phyloP scores from a whole-genome alignment of 176 grass and related monocot genomes.

The Alloteropsis semialata region DNA sequence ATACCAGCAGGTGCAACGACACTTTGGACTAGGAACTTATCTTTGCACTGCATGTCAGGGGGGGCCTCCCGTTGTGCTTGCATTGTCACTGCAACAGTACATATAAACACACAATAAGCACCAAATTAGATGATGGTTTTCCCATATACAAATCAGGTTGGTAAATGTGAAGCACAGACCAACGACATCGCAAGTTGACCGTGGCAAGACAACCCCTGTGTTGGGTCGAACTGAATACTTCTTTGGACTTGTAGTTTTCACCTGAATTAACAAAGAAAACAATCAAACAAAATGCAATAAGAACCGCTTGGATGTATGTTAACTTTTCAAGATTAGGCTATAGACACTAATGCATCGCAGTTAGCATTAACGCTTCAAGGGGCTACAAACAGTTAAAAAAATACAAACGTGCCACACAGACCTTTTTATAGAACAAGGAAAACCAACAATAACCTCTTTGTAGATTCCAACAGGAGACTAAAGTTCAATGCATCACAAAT shows the following conservation, averaged over 20 bases:
- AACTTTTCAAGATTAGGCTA: not conserved
- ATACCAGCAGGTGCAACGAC: slow-evolving; percentile 37
- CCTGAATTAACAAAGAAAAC: slow-evolving; percentile 37
- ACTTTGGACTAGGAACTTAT: slow-evolving; percentile 78
- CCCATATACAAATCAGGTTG: not conserved
- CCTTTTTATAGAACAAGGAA: not conserved
- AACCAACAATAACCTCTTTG: not conserved
- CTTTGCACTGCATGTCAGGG: slow-evolving; percentile 71
- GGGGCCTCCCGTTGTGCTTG: slow-evolving; percentile 57
- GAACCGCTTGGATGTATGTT: not conserved
- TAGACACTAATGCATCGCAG: not conserved
- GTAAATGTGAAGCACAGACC: slow-evolving; percentile 40
- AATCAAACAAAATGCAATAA: not conserved
- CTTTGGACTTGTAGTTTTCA: slow-evolving; percentile 84
- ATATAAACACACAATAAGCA: slow-evolving; percentile 7
- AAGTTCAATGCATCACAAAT: not conserved
- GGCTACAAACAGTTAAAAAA: slow-evolving; percentile 21
- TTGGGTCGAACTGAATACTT: slow-evolving; percentile 82
- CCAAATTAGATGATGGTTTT: not conserved
- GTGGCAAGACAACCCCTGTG: slow-evolving; percentile 56
- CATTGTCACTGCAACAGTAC: slow-evolving; percentile 61
- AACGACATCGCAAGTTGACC: slow-evolving; percentile 68
- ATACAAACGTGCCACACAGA: not conserved
- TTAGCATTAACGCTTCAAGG: not conserved
- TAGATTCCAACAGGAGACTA: not conserved